Conservation (phyloP, 2,329 filamentous ascomycete species). For the Aspergillus clavatus region DNA sequence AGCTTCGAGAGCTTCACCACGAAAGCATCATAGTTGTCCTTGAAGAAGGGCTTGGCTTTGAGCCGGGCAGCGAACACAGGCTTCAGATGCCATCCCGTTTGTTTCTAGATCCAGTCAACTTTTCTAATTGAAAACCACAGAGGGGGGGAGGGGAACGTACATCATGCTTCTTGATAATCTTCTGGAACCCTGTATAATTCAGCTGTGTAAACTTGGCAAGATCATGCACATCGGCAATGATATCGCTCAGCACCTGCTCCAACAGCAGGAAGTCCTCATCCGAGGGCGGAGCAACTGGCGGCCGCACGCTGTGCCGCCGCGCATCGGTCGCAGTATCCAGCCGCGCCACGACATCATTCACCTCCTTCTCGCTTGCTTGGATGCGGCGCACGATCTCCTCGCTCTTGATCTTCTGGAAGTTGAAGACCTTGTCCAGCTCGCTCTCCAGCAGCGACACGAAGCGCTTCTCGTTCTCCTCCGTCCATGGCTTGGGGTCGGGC, state of each 20-base stretch:
- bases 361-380: slow-evolving; percentile 79
- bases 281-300: slow-evolving; percentile 46
- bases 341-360: slow-evolving; percentile 76
- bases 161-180: slow-evolving; percentile 99
- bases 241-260: slow-evolving; percentile 92
- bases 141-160: too few relatives aligned
- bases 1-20: slow-evolving; percentile 91
- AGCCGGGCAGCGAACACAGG: slow-evolving; percentile 93
- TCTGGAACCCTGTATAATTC: slow-evolving; percentile 98
- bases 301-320: slow-evolving; percentile 28
- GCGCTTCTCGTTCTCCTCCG: slow-evolving; percentile 81
- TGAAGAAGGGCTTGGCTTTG: slow-evolving; percentile 96
- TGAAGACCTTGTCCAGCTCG: slow-evolving; percentile 96
- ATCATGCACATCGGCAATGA: slow-evolving; percentile 97
- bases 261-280: slow-evolving; percentile 93
- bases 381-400: slow-evolving; percentile 93
- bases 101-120: slow-evolving; percentile 59
- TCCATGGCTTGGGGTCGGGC: slow-evolving; percentile 65
- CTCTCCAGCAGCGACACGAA: slow-evolving; percentile 84
- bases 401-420: slow-evolving; percentile 94
- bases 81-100: slow-evolving; percentile 86
- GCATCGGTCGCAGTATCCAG: slow-evolving; percentile 54
- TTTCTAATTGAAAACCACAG: neutral
- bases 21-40: slow-evolving; percentile 96
- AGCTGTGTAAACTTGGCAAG: slow-evolving; percentile 96